These are phyloP conservation scores for Euclidium syriacum DNA, from an alignment of 345 rosid genomes.

Conservation along the genomic window DNA sequence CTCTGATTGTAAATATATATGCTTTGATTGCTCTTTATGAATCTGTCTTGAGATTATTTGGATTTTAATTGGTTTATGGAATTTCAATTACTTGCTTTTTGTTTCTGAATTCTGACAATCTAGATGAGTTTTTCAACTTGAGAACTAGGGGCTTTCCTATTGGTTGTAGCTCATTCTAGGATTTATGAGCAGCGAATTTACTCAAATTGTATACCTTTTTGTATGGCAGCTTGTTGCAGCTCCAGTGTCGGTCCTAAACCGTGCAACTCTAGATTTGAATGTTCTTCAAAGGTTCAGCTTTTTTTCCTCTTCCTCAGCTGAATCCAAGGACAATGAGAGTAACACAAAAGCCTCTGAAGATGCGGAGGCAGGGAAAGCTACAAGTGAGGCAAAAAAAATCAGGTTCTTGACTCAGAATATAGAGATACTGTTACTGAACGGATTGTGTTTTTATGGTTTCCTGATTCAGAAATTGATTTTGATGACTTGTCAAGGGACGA, in stretches of 20 bases:
- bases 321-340: slow-evolving; percentile 38
- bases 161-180: background rate
- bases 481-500: slow-evolving; percentile 66
- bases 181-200: background rate
- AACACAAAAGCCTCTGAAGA: slow-evolving; percentile 30
- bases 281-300: slow-evolving; percentile 48
- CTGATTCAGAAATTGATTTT: slow-evolving; percentile 59
- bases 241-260: slow-evolving; percentile 43
- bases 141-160: background rate
- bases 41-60: background rate
- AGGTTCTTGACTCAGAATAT: slow-evolving; percentile 36
- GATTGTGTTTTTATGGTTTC: slow-evolving; percentile 44
- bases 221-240: slow-evolving; percentile 35
- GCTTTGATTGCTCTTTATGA: background rate
- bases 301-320: slow-evolving; percentile 62
- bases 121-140: background rate
- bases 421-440: slow-evolving; percentile 34
- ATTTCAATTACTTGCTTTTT: background rate
- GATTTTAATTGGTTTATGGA: background rate
- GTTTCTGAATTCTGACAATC: too few relatives aligned
- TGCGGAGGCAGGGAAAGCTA: slow-evolving; percentile 18
- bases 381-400: slow-evolving; percentile 32
- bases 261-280: slow-evolving; percentile 31
- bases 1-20: background rate
- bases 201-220: slow-evolving; percentile 4